Evolutionary conservation across 805 yeast species (phyloP), one percentile per base, ranked within the genome.

Genomic region (Grigorovia jiainica): DNA sequence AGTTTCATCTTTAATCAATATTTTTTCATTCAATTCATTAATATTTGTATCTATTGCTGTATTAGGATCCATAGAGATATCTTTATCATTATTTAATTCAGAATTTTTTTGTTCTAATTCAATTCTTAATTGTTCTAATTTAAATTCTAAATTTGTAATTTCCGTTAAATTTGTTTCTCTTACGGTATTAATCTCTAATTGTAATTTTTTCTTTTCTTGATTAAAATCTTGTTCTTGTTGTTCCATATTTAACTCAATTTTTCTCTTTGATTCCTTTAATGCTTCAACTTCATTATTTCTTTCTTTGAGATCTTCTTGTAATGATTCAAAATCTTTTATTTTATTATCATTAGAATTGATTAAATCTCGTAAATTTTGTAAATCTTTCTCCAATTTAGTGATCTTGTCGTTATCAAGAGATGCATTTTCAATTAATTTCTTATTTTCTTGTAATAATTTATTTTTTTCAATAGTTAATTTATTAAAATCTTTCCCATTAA

Each of bases 71-170:
- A 37, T n/a, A 18, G 17, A 1, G 13, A 17, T 11, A 11, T 29
- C 29, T 9, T 17, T n/a, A 13, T 34, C 16, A 9, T 56, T 61
- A 7, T 41, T 41, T 24, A 41, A 30, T 4, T 31, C 34, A 16
- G 43, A 7, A 7, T 37, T 33, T 23, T 23, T 39, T 3, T 62
- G 58, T 55, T 87, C 96, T 21, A 75, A 65, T 49, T 76, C 75
- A 24, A 76, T 67, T 35, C 95, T 68, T 41, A 82, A 63, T 24
- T 68, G 65, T 61, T 90, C 97, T 40, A 85, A 68, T 45, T 79
- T 78, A 16, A 71, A 72, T 55, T 87, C 95, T 25, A 86, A 63
- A 39, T 79, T 61, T 27, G 71, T 61, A 15, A 78, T 68, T 52
- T 81, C 87, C 25, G 50, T 48, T 34, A 61, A 42, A 42, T 55